Base-by-base conservation (phyloP, 78 protist species). In the Monocercomonoides exilis region DNA sequence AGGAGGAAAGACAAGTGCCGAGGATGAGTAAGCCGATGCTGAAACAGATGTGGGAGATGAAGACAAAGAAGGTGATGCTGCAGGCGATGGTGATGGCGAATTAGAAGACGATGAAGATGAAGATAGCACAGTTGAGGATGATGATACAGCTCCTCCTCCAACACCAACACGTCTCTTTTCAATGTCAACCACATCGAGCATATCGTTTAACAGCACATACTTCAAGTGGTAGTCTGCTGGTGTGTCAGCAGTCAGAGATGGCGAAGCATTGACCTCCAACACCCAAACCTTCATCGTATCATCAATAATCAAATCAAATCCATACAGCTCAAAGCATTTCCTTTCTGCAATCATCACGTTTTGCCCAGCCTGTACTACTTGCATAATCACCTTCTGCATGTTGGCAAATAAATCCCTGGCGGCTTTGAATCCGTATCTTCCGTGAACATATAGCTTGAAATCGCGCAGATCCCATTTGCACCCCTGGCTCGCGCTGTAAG, bases 301-400 rank as follows among this genome's bases (percentile, higher is more conserved):
- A 81, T 94, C 96, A 3, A 92, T 43, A 43, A 94, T 42, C n/a
- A 94, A 35, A 81, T 94, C 96, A 80, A 89, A 87, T 3, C 95
- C 95, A 41, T 79, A 88, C 70, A 93, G 77, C 91, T 95, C 96
- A 43, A 94, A 94, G 91, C 96, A 93, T 87, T 92, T 94, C 77
- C 91, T 91, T 91, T 93, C 95, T 38, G 80, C 35, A 45, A 92
- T 89, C 80, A 94, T 91, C 64, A 89, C 80, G 84, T 86, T 64
- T 44, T 94, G 95, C 5, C 93, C 97, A 1, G 94, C 87, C n/a
- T 36, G 77, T 3, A 95, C 86, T 1, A 94, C 43, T 3, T 35
- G 2, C 45, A 93, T 81, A 3, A 91, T 80, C 2, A 93, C 2
- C 46, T 35, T 1, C 45, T 90, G 90, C 5, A 94, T 88, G 33